Evolutionary conservation across 305 asterid species (phyloP).

Genomic region (Fraxinus ornus): DNA sequence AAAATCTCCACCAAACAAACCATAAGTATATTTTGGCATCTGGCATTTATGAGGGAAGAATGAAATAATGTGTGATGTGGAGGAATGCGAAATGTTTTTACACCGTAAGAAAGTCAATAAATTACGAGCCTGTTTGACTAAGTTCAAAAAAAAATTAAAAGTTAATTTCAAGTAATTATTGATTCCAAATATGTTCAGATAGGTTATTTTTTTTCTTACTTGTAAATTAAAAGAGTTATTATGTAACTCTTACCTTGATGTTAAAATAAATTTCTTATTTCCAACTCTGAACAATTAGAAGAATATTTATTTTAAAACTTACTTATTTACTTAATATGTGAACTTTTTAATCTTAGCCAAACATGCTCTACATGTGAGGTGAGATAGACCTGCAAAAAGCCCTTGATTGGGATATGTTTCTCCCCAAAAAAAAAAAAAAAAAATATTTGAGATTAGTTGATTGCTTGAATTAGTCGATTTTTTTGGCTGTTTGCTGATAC

Average conservation of each 20-base stretch:
- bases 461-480: background rate
- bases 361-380: background rate
- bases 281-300: background rate
- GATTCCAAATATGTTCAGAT: background rate
- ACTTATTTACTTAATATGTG: background rate
- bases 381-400: slow-evolving; percentile 1
- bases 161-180: background rate
- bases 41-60: background rate
- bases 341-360: background rate
- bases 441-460: background rate
- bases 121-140: background rate
- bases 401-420: background rate
- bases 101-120: background rate
- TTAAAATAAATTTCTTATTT: background rate
- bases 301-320: background rate
- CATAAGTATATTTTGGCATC: background rate
- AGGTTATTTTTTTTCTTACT: background rate
- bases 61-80: background rate
- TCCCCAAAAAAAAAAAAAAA: background rate
- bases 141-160: background rate
- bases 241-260: background rate
- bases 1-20: background rate
- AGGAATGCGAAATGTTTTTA: background rate
- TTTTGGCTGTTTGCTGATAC: background rate
- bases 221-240: background rate